Base-by-base conservation (phyloP, 352 stramenopile species). In the Halophytophthora polymorphica region DNA sequence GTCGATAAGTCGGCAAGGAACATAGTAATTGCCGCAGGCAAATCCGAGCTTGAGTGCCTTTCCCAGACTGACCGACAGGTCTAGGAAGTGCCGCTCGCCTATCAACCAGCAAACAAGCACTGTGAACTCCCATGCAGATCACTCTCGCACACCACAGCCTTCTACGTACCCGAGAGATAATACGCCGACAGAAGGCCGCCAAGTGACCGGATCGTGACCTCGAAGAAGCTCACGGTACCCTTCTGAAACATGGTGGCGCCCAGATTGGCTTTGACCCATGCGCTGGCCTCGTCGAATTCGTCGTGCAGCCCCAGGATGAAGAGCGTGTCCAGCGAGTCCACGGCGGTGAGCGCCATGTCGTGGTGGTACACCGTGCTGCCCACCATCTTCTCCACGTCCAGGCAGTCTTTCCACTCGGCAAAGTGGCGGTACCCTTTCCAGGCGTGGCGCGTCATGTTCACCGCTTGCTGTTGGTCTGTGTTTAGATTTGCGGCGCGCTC, bases 261-360 rank as follows among this genome's bases (percentile, higher is more conserved):
- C 15, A 87, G 36, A 39, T 87, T 73, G 13, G n/a, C 45, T 42
- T 74, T 78, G 19, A 68, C 50, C 79, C 76, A 90, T 4, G 64
- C 49, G 19, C 67, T 84, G 1, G 79, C 77, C 37, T 82, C 63
- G 35, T 85, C 63, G 40, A 85, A 90, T 22, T 87, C 79, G 33
- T 83, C 61, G 15, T 83, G 61, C 4, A 90, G 36, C 0, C 77
- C 74, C 54, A 87, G 66, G 7, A 90, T 34, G 44, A 86, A 78
- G 35, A 90, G 65, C 36, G 79, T 90, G 46, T 90, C 80, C 11
- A 90, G 66, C 23, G 79, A 69, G 39, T 90, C 79, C 5, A 88
- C 64, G 8, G 76, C 50, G 11, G 73, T 86, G 40, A 83, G 69
- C 6, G 78, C 75, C 73, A 89, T 81, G 43, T 86, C 71, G 55